Base-by-base conservation (phyloP, 1,284 basidiomycete species). In the Crocinoboletus sp. region DNA sequence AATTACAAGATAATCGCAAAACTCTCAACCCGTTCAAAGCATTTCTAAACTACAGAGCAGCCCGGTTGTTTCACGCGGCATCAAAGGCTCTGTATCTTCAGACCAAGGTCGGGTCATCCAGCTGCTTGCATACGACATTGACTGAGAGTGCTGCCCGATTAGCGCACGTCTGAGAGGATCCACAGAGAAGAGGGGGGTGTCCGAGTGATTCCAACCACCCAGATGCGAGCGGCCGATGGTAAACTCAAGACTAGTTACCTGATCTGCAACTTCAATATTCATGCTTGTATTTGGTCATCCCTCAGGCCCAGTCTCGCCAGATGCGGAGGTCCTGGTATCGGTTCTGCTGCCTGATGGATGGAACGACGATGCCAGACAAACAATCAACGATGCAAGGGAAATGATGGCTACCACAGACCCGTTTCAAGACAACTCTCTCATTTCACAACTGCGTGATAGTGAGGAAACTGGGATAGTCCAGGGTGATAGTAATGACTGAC, bases 131-230 rank as follows among this genome's bases (percentile, higher is more conserved):
- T 17, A 5, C 16, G 29, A 6, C 12, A 3, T 27, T 5, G 10
- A 9, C 11, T 52, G 15, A 55, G 27, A n/a, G 3, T 15, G 7
- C 2, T 3, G 15, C 13, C 4, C 11, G 7, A 17, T 34, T 20
- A 56, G 52, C 3, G 24, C 1, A 56, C 30, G 2, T 56, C 52
- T 2, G 54, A 56, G 28, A 34, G 8, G 29, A 55, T 52, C 3
- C 43, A 33, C 0, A 38, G 43, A 38, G 31, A 37, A 6, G 16
- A 23, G 22, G 3, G 3, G 6, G 15, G 0, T 17, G 1, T 28
- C 15, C 25, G 0, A 20, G 38, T 55, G 3, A 36, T 52, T 27
- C 24, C 50, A 12, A 27, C 11, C 2, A 6, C 35, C 5, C 31
- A 24, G 13, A 24, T 55, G n/a, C 52, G 6, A 31, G 9, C 0